Conservation (phyloP, 1,139 yeast species). For the Kurtzmaniella quercitrusa region DNA sequence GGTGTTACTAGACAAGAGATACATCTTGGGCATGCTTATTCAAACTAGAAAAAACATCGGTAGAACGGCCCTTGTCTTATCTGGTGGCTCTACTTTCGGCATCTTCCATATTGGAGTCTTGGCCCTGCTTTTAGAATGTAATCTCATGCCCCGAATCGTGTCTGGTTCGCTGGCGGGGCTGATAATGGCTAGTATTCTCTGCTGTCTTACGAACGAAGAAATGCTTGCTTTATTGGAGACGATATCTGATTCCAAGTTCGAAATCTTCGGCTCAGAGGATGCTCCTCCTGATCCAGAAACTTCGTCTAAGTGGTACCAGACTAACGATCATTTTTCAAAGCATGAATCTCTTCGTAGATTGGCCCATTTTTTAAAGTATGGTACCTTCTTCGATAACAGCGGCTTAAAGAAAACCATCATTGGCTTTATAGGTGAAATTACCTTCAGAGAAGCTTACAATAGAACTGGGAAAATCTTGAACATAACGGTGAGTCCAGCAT, state of each 20-base stretch:
- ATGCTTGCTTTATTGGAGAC: conserved; percentile 51
- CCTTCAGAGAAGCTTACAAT: conserved; percentile 60
- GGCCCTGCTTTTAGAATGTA: conserved; percentile 68
- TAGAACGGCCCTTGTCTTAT: conserved; percentile 82
- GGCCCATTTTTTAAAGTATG: conserved; percentile 64
- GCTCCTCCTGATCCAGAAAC: neutral
- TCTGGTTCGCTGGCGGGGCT: conserved; percentile 98
- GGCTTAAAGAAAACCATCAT: conserved; percentile 72
- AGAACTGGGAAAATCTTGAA: conserved; percentile 56
- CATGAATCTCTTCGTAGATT: conserved; percentile 24
- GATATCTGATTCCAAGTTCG: conserved; percentile 56
- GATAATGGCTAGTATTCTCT: conserved; percentile 83
- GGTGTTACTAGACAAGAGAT: conserved; percentile 59
- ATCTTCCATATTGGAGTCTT: conserved; percentile 89
- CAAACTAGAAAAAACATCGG: conserved; percentile 93
- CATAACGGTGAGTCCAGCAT: conserved; percentile 52
- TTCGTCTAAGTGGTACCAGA: neutral
- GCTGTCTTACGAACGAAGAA: conserved; percentile 78
- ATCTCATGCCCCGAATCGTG: conserved; percentile 80
- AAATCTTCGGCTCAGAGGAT: conserved; percentile 53
- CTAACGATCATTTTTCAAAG: neutral
- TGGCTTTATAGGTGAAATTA: conserved; percentile 80
- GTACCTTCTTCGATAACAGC: conserved; percentile 82
- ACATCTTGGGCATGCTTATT: conserved; percentile 70
- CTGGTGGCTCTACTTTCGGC: conserved; percentile 97